Conservation (phyloP, 1,284 basidiomycete genomes). For the Trichosporon inkin region DNA sequence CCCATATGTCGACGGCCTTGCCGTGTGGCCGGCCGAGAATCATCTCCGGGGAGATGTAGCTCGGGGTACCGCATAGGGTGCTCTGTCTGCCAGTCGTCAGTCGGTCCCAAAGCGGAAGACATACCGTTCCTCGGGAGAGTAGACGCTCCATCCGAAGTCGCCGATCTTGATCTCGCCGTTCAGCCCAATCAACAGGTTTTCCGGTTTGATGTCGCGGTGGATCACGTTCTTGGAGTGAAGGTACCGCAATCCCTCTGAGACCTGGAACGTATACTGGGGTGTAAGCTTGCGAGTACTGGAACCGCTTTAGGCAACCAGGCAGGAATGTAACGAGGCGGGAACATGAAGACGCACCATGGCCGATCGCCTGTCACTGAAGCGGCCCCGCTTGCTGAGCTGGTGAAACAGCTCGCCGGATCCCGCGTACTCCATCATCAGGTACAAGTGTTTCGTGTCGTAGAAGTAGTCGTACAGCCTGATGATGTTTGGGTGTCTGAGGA, state of each 20-base stretch:
- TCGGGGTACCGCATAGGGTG: conserved; percentile 87
- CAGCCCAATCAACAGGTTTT: conserved; percentile 82
- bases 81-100: conserved; percentile 53
- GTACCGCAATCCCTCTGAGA: conserved; percentile 90
- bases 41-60: conserved; percentile 97
- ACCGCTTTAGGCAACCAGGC: background rate
- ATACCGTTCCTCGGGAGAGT: conserved; percentile 65
- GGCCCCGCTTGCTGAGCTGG: conserved; percentile 68
- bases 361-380: conserved; percentile 74
- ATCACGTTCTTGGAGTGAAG: conserved; percentile 94
- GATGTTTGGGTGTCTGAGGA: conserved; percentile 78
- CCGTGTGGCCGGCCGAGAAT: conserved; percentile 62
- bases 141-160: conserved; percentile 98
- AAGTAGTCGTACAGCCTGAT: conserved; percentile 94
- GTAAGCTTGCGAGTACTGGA: background rate
- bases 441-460: conserved; percentile 96
- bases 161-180: conserved; percentile 97
- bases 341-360: conserved; percentile 53
- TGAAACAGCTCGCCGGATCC: conserved; percentile 94
- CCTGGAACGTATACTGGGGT: conserved; percentile 82
- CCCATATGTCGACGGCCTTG: conserved; percentile 51
- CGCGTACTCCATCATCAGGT: conserved; percentile 90
- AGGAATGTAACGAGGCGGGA: background rate
- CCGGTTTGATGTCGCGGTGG: conserved; percentile 99
- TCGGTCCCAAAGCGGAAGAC: conserved; percentile 8